Evolutionary conservation across 345 rosid species (phyloP), one percentile per base, ranked within the genome.

Genomic region (Carallia pectinifolia): DNA sequence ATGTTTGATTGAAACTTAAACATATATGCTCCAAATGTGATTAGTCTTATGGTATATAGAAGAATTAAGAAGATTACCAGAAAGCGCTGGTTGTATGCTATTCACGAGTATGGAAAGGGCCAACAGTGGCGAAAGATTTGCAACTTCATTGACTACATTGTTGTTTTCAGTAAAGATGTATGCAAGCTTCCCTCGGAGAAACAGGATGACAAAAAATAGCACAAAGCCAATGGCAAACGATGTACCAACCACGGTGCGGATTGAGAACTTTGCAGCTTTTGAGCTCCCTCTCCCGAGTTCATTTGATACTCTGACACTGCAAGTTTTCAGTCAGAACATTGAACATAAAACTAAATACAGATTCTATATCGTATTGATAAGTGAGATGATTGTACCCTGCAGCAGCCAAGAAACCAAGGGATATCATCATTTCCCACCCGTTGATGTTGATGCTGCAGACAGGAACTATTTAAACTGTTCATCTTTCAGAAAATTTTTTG

Each of bases 41-140:
- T 33, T 33, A 33, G 23, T 23, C 23, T 23, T 23, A 23, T 0
- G 29, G 7, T 10, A 55, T 19, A 12, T 55, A 10, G 13, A 40
- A 10, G 65, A 40, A 61, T 23, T 27, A 30, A 23, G 29, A 44
- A 71, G 53, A 6, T 54, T 83, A 89, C 96, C 97, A 0, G 92
- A 89, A 29, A 92, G 92, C 29, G 89, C 97, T 7, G 97, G 97
- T 52, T 92, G 97, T 65, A 92, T 77, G 64, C 93, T 89, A 79
- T 92, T 89, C 74, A 88, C 1, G 62, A 89, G 96, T 36, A 91
- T 91, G 55, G 97, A 89, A 67, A 78, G 54, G 47, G 96, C 89
- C 53, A 92, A 66, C 16, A 92, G 77, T 3, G 89, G 96, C 18
- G 97, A 92, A 54, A 92, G 84, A 58, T 84, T 79, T 1, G 87